Percentiles rank a stretch among this genome's conserved stretches.
phyloP scores from a whole-genome alignment of 495 filamentous ascomycete species.

The Penicillium fimorum region DNA sequence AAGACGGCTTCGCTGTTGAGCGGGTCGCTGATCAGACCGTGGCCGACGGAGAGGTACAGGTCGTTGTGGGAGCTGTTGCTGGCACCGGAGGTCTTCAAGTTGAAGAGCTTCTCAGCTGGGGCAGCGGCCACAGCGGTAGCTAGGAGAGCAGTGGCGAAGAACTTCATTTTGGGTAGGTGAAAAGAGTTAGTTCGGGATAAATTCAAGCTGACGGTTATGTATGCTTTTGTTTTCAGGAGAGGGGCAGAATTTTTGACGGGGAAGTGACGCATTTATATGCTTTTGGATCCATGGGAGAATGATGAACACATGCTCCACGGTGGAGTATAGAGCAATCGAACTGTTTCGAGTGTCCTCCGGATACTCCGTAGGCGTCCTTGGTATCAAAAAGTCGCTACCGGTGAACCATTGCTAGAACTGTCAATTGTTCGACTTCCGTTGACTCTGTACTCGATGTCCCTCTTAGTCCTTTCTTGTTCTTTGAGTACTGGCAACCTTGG shows the following conservation, averaged over 20 bases:
- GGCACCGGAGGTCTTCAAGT: conserved; percentile 20
- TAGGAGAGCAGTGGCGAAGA: conserved; percentile 20
- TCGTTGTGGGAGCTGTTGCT: conserved; percentile 15
- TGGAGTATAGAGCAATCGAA: conserved; percentile 1
- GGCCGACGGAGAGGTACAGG: conserved; percentile 18
- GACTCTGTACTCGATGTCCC: neutral
- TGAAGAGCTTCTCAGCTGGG: conserved; percentile 22
- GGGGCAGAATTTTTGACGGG: neutral
- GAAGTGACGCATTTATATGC: conserved; percentile 10
- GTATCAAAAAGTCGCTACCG: neutral
- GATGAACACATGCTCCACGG: conserved; percentile 9
- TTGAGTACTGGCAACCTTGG: neutral
- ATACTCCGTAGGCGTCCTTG: neutral
- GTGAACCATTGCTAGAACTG: neutral
- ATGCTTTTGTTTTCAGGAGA: neutral
- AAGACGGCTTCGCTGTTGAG: conserved; percentile 26
- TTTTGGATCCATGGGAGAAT: neutral
- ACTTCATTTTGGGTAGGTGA: conserved; percentile 23
- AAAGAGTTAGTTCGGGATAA: neutral
- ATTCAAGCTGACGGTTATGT: neutral
- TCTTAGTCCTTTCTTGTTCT: neutral
- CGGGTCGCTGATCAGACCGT: conserved; percentile 14
- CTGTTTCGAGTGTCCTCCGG: neutral
- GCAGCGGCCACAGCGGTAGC: conserved; percentile 18
- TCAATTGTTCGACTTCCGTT: neutral